phyloP scores from a whole-genome alignment of 2,329 filamentous ascomycete species.

The Penicillium sp. region DNA sequence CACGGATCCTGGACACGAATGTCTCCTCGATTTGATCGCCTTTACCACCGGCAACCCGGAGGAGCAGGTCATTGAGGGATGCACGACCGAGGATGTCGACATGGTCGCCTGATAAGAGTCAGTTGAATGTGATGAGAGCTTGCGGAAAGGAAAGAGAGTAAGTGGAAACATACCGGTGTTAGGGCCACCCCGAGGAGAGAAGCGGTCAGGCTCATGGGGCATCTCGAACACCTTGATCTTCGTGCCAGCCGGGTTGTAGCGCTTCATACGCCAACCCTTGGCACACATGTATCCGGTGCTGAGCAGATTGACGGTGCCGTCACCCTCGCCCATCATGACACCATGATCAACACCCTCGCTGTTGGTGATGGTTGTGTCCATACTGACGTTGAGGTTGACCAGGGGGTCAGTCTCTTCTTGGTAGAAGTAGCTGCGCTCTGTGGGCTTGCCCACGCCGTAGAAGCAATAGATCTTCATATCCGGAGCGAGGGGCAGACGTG shows the following conservation, averaged over 20 bases:
- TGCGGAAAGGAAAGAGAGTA: conserved; percentile 25
- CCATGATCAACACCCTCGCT: conserved; percentile 69
- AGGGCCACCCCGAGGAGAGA: conserved; percentile 74
- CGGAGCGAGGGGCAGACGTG: conserved; percentile 80
- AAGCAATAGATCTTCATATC: conserved; percentile 96
- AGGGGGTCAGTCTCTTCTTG: conserved; percentile 66
- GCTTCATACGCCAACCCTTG: conserved; percentile 87
- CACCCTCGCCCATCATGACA: conserved; percentile 93
- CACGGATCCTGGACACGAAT: conserved; percentile 76
- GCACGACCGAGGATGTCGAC: conserved; percentile 92
- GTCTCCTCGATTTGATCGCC: conserved; percentile 77
- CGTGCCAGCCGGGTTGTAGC: conserved; percentile 85
- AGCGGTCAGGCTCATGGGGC: conserved; percentile 92
- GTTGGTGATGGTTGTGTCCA: conserved; percentile 54
- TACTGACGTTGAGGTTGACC: conserved; percentile 58
- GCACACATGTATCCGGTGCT: conserved; percentile 96
- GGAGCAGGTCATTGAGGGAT: conserved; percentile 85
- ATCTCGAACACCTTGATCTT: conserved; percentile 90
- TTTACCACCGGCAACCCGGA: conserved; percentile 81
- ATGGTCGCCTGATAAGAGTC: conserved; percentile 67
- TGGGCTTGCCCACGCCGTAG: conserved; percentile 90
- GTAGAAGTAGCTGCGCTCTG: conserved; percentile 92
- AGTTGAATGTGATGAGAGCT: background rate
- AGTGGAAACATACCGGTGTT: conserved; percentile 57
- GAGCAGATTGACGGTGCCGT: conserved; percentile 92